A percentile compares a stretch with the other conserved stretches of the same genome.
Conservation (phyloP, 148 eudicot genomes). For the Rhododendron mucronatum region DNA sequence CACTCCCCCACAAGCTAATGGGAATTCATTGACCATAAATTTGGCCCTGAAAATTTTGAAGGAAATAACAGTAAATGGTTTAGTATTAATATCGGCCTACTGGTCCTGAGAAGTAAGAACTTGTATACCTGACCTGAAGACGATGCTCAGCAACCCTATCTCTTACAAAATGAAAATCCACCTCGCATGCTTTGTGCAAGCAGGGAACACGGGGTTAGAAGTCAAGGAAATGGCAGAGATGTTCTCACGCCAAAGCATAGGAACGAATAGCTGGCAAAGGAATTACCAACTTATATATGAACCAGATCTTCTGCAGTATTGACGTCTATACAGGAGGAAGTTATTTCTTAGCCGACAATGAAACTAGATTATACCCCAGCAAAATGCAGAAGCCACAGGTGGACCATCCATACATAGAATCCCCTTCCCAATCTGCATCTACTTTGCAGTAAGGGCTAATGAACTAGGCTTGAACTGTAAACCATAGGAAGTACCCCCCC, state of each 20-base stretch:
- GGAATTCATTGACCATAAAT: background rate
- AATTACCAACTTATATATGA: background rate
- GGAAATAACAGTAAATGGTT: background rate
- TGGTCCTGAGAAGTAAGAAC: background rate
- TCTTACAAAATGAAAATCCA: background rate
- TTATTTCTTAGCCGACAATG: background rate
- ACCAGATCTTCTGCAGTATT: background rate
- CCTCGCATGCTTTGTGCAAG: background rate
- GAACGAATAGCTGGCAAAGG: background rate
- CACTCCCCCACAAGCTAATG: background rate
- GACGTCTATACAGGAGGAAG: background rate
- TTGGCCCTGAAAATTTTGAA: background rate
- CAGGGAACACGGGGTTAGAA: background rate
- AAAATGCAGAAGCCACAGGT: background rate
- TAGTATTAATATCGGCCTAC: background rate
- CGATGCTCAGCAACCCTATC: background rate
- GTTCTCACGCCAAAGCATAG: background rate
- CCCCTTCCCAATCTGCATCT: background rate
- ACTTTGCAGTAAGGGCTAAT: background rate
- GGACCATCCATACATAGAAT: background rate
- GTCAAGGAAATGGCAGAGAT: background rate
- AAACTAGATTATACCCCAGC: background rate
- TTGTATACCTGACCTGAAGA: background rate
- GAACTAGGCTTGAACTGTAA: background rate
- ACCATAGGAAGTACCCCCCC: background rate